phyloP scores from a whole-genome alignment of 768 basidiomycete species.

The Tulasnella sp. region DNA sequence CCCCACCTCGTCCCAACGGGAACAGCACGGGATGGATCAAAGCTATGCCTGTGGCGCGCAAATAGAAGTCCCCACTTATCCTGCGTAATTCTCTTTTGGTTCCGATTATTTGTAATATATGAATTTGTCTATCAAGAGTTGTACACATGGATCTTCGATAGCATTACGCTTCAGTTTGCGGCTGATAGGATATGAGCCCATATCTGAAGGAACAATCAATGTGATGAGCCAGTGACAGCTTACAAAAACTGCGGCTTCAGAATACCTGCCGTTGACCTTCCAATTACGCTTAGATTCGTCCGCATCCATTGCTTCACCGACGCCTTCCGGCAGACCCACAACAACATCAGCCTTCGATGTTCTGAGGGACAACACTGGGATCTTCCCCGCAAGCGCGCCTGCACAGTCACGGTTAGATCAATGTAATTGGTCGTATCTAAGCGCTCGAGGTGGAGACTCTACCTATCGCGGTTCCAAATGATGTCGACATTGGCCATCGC shows the following conservation, averaged over 20 bases:
- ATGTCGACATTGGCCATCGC: slow-evolving; percentile 71
- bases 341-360: slow-evolving; percentile 96
- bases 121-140: no score
- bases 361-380: slow-evolving; percentile 73
- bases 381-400: slow-evolving; percentile 70
- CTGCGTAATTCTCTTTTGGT: no score
- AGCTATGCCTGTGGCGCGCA: slow-evolving; percentile 1
- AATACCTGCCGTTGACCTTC: slow-evolving; percentile 70
- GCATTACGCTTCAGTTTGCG: no score
- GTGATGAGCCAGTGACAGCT: no score
- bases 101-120: no score
- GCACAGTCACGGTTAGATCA: slow-evolving; percentile 1
- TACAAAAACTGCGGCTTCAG: background rate
- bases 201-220: no score
- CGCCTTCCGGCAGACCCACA: slow-evolving; percentile 61
- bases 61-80: no score
- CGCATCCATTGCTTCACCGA: slow-evolving; percentile 55
- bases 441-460: slow-evolving; percentile 18
- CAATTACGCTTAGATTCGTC: slow-evolving; percentile 48
- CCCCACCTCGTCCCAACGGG: background rate
- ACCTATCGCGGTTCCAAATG: slow-evolving; percentile 67
- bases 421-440: background rate
- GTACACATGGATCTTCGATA: no score
- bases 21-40: slow-evolving; percentile 13
- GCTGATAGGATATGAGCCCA: no score